Percentiles rank a stretch among this genome's conserved stretches.
Conservation (phyloP, 225 moss, liverwort and hornwort species). For the Anthoceros angustus region DNA sequence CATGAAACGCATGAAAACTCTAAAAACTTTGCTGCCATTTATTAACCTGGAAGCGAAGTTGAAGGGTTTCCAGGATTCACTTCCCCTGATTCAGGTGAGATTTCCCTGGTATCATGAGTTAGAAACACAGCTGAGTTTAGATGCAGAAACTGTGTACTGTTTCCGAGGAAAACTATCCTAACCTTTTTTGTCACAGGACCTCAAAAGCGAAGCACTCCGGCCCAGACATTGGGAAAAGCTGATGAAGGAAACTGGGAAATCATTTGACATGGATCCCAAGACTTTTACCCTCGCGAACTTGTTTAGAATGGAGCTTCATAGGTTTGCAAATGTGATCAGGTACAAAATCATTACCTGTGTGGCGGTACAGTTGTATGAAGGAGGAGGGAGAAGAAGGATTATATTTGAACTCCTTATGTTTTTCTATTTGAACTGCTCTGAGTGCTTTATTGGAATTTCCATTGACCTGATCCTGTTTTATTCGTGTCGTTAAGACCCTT, state of each 20-base stretch:
- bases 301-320: conserved; percentile 75
- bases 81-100: conserved; percentile 66
- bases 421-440: no score
- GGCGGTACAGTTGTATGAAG: no score
- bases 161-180: no score
- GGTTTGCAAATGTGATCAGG: conserved; percentile 55
- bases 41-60: conserved; percentile 62
- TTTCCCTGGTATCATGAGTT: background rate
- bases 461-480: no score
- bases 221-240: conserved; percentile 82
- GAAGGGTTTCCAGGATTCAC: conserved; percentile 64
- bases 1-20: conserved; percentile 55
- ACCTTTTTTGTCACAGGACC: conserved; percentile 31
- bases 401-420: no score
- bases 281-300: conserved; percentile 76
- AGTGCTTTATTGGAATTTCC: conserved; percentile 1
- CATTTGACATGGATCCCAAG: conserved; percentile 84
- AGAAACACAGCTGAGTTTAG: no score
- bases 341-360: no score
- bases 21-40: conserved; percentile 47
- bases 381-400: no score
- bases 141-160: no score
- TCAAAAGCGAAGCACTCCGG: conserved; percentile 71
- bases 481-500: no score
- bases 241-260: conserved; percentile 62